Base-by-base conservation (phyloP, 2,329 filamentous ascomycete genomes). In the Fusarium kyushuense region DNA sequence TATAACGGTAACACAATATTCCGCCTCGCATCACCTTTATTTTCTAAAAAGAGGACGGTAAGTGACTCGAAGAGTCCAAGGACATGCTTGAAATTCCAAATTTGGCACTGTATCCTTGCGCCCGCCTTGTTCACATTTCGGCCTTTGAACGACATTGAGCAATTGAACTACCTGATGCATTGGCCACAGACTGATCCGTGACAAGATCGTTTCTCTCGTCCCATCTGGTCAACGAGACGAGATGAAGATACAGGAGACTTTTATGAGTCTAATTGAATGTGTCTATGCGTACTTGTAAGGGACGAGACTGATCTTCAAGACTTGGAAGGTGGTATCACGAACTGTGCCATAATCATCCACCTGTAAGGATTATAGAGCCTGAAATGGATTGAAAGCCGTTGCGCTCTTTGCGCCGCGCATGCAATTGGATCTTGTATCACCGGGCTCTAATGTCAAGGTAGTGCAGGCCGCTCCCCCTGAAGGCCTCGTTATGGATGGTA, bases 111-210 rank as follows among this genome's bases (percentile, higher is more conserved):
- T 19, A 53, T 29, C 58, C 53, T 48, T 62, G 40, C 45, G 29
- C 32, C 33, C 46, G 55, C 52, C 51, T 58, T 42, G 48, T 51
- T 52, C 45, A 63, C 54, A 36, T 43, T 36, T 53, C 27, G 48
- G 53, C 38, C 47, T 41, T 57, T 36, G 48, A 51, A 64, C 41
- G 54, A 65, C 54, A 54, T 40, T 51, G 33, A 54, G 58, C 41
- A 51, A 47, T 63, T 54, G 25, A 45, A 17, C 58, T 36, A 62
- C 47, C 33, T 62, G 33, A 70, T 66, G 62, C 62, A 70, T 69
- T 67, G 66, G 53, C 41, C 66, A 33, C 48, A 30, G 14, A 30
- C 47, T 43, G 62, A 23, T 41, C 46, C 36, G 45, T 53, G 52
- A 16, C 17, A 51, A n/a, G 57, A 27, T 58, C 43, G 38, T 38